Percentiles rank a stretch among this genome's conserved stretches.
Evolutionary conservation across 2,329 filamentous ascomycete genomes (phyloP).

Genomic region (Fusarium newnesense): DNA sequence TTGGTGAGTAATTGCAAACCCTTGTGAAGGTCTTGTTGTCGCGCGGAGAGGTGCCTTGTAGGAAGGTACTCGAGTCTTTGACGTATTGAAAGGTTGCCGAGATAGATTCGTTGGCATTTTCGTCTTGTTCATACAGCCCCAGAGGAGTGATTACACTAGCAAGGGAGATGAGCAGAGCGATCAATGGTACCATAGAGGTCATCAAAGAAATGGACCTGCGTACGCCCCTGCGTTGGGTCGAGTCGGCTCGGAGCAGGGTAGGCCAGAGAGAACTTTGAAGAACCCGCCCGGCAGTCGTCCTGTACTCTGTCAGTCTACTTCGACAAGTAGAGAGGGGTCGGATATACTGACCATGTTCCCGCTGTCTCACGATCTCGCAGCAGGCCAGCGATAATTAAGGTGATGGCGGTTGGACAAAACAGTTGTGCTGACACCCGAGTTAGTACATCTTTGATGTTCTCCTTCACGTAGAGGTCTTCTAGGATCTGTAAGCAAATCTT

Average conservation of each 20-base stretch:
- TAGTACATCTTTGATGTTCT: neutral
- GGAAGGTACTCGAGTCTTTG: slow-evolving; percentile 51
- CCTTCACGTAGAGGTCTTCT: neutral
- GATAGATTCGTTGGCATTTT: neutral
- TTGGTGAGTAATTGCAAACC: slow-evolving; percentile 42
- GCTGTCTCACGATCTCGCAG: slow-evolving; percentile 51
- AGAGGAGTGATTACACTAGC: slow-evolving; percentile 59
- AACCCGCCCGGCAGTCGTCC: slow-evolving; percentile 34
- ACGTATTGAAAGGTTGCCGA: slow-evolving; percentile 50
- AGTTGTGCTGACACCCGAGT: slow-evolving; percentile 47
- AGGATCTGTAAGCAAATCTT: neutral
- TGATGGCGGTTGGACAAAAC: slow-evolving; percentile 49
- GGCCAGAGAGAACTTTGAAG: slow-evolving; percentile 57
- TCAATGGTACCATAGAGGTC: slow-evolving; percentile 37
- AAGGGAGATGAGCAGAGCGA: slow-evolving; percentile 49
- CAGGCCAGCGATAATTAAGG: slow-evolving; percentile 49
- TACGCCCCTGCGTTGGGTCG: slow-evolving; percentile 46
- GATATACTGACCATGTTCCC: slow-evolving; percentile 48
- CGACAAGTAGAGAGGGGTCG: too few relatives aligned
- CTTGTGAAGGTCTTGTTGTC: slow-evolving; percentile 30
- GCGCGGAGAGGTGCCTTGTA: slow-evolving; percentile 52
- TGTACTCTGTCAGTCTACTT: neutral
- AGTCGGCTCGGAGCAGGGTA: slow-evolving; percentile 52
- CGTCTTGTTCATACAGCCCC: slow-evolving; percentile 53
- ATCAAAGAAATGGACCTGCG: slow-evolving; percentile 33